Conservation (phyloP, 768 basidiomycete species). For the Cystofilobasidium bisporidii region DNA sequence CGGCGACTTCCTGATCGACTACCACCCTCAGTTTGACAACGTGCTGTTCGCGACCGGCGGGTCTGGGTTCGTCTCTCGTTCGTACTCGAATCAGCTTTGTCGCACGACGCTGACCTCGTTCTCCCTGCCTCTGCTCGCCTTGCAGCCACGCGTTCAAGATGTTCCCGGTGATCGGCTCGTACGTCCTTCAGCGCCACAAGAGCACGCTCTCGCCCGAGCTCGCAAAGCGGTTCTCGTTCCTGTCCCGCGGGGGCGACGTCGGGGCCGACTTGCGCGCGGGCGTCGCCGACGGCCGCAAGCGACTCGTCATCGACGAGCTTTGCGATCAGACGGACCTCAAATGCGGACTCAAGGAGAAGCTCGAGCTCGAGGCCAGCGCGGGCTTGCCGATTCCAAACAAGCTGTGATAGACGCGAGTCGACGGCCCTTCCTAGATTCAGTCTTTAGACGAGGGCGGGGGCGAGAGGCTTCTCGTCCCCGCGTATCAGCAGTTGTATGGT, state of each 20-base stretch:
- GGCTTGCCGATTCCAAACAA: no score
- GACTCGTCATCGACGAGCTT: background rate
- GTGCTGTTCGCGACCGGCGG: constrained; percentile 77
- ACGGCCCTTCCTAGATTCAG: no score
- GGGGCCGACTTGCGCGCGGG: constrained; percentile 20
- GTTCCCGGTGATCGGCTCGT: constrained; percentile 67
- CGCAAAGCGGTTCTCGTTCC: constrained; percentile 54
- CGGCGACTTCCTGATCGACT: constrained; percentile 81
- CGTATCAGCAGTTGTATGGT: no score
- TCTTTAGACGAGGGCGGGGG: no score
- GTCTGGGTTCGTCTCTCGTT: constrained; percentile 43
- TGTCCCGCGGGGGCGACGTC: background rate
- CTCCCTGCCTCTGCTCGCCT: background rate
- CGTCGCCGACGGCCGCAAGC: constrained; percentile 1
- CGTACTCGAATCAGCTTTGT: constrained; percentile 9
- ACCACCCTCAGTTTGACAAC: constrained; percentile 47
- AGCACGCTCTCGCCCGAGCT: constrained; percentile 51
- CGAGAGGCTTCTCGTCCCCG: no score
- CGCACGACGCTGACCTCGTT: no score
- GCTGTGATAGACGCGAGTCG: no score
- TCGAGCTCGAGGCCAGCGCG: background rate
- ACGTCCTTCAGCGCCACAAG: constrained; percentile 65
- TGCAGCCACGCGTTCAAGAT: constrained; percentile 49
- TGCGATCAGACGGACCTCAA: constrained; percentile 10
- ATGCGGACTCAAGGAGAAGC: constrained; percentile 1